Percentiles rank a stretch among this genome's conserved stretches.
Evolutionary conservation across 139 green algal genomes (phyloP).

Genomic region (Chlamydomonas sphaeroides): DNA sequence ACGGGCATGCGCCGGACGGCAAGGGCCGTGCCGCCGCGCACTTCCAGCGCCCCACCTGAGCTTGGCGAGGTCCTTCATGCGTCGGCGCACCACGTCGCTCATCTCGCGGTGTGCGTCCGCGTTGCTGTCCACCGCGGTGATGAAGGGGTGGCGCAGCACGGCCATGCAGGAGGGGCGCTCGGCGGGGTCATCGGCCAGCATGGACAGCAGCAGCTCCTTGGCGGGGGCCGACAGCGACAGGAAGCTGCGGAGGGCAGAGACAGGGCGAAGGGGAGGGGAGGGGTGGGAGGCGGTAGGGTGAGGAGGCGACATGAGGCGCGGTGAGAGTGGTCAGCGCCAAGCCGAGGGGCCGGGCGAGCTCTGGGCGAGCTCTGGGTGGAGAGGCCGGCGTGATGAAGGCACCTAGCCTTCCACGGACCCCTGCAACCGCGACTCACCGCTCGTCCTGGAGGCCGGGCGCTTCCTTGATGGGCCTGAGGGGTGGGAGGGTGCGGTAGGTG

Average conservation of each 20-base stretch:
- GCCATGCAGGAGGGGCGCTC: neutral
- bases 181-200: slow-evolving; percentile 17
- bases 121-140: slow-evolving; percentile 18
- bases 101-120: slow-evolving; percentile 26
- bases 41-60: slow-evolving; percentile 15
- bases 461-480: neutral
- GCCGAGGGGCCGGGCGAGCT: too few relatives aligned
- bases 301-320: neutral
- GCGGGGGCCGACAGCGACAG: slow-evolving; percentile 1
- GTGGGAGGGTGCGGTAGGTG: too few relatives aligned
- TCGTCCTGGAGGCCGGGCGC: slow-evolving; percentile 43
- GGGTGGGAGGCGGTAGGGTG: too few relatives aligned
- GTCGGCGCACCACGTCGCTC: neutral
- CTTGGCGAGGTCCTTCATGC: slow-evolving; percentile 19
- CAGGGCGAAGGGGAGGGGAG: neutral
- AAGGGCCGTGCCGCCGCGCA: too few relatives aligned
- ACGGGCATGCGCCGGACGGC: too few relatives aligned
- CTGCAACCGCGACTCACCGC: slow-evolving; percentile 13
- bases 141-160: slow-evolving; percentile 27
- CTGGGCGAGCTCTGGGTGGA: too few relatives aligned
- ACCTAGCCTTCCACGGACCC: too few relatives aligned
- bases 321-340: neutral
- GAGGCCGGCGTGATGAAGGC: too few relatives aligned
- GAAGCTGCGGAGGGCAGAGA: neutral
- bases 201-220: neutral